Evolutionary conservation across 768 basidiomycete genomes (phyloP).

Genomic region (Lactifluus subvellereus): DNA sequence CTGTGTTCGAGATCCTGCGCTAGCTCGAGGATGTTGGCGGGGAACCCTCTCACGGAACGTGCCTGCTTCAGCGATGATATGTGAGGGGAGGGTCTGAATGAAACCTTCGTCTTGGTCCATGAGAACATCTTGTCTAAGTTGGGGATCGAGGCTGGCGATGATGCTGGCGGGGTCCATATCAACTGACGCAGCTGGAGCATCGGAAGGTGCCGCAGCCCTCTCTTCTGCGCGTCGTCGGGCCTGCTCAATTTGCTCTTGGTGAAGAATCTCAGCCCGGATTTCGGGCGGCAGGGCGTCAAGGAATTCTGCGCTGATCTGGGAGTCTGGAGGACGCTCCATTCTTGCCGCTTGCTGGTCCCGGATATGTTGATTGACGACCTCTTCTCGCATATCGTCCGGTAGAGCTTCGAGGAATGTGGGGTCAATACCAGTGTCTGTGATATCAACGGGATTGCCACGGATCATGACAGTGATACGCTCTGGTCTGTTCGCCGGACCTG

Average conservation of each 20-base stretch:
- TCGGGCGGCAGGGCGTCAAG: constrained; percentile 94
- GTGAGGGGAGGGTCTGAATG: constrained; percentile 72
- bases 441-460: constrained; percentile 90
- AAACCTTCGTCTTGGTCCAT: constrained; percentile 85
- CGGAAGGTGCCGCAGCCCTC: constrained; percentile 33
- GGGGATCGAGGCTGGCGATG: constrained; percentile 87
- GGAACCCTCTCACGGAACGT: constrained; percentile 54
- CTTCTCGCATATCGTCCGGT: constrained; percentile 98
- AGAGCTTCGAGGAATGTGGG: constrained; percentile 96
- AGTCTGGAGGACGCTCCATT: constrained; percentile 69
- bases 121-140: constrained; percentile 84
- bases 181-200: constrained; percentile 33
- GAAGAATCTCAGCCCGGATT: constrained; percentile 93
- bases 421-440: constrained; percentile 98
- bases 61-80: constrained; percentile 81
- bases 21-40: constrained; percentile 8
- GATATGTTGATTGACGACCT: constrained; percentile 95
- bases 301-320: constrained; percentile 91
- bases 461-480: constrained; percentile 84
- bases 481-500: constrained; percentile 35
- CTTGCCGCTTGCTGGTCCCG: constrained; percentile 82
- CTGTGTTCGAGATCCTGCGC: constrained; percentile 19
- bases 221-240: constrained; percentile 46
- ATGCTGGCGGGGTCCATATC: constrained; percentile 89
- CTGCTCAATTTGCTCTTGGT: constrained; percentile 87